phyloP scores from a whole-genome alignment of 208 protist species.

The Acanthamoeba triangularis region DNA sequence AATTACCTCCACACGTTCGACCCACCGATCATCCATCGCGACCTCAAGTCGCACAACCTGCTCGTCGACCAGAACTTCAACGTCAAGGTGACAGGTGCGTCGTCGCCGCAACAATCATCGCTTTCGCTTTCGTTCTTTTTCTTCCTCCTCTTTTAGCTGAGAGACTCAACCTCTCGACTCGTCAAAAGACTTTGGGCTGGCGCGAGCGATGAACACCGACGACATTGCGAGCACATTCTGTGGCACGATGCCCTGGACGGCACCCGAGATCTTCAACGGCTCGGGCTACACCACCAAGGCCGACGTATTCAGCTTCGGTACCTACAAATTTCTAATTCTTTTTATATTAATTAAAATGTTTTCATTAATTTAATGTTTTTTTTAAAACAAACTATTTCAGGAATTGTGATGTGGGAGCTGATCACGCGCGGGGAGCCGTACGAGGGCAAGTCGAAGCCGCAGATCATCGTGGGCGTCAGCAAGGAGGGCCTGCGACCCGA shows the following conservation, averaged over 20 bases:
- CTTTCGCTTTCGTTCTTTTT: too few relatives aligned
- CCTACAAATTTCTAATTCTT: too few relatives aligned
- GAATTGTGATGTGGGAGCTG: conserved; percentile 70
- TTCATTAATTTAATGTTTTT: too few relatives aligned
- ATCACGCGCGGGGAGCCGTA: conserved; percentile 51
- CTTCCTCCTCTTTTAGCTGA: too few relatives aligned
- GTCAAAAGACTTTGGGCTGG: conserved; percentile 58
- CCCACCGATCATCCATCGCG: conserved; percentile 84
- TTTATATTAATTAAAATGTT: too few relatives aligned
- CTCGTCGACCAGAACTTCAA: conserved; percentile 75
- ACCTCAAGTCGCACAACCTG: conserved; percentile 86
- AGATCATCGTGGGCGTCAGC: conserved; percentile 70
- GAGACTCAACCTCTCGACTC: not conserved
- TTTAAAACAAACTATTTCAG: not conserved
- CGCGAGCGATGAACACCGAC: conserved; percentile 12
- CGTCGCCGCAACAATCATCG: too few relatives aligned
- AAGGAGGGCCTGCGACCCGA: conserved; percentile 29
- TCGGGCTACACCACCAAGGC: conserved; percentile 67
- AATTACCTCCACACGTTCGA: conserved; percentile 84
- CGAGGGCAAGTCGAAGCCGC: conserved; percentile 23
- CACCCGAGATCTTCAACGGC: conserved; percentile 53
- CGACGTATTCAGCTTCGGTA: conserved; percentile 61
- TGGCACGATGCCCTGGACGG: conserved; percentile 67
- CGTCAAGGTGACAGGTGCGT: conserved; percentile 53
- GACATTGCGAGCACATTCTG: conserved; percentile 65